Evolutionary conservation across 495 filamentous ascomycete species (phyloP).

Genomic region (Aspergillus steynii): DNA sequence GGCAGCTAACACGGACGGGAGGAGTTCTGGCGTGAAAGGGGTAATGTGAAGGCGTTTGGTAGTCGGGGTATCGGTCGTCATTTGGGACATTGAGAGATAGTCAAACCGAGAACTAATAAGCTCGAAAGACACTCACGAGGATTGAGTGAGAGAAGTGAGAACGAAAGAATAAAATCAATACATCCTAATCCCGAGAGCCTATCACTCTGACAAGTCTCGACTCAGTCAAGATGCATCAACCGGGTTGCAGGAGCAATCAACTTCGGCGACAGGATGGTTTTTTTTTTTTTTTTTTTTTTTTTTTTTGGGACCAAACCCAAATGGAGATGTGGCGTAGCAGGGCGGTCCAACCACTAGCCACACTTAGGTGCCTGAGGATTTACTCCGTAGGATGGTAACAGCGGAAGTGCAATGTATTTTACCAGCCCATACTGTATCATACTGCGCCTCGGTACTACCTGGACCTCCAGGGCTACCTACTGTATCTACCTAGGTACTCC

Average conservation of each 20-base stretch:
- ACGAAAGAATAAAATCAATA: background rate
- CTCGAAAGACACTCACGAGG: background rate
- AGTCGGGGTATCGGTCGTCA: slow-evolving; percentile 30
- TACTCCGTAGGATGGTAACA: too few species aligned
- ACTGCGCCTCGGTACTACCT: too few species aligned
- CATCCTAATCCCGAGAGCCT: background rate
- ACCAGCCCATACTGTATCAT: background rate
- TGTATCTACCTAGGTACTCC: too few species aligned
- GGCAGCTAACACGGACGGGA: slow-evolving; percentile 66
- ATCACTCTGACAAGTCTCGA: background rate
- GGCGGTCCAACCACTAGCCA: background rate
- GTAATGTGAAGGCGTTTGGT: slow-evolving; percentile 78
- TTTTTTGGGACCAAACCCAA: slow-evolving; percentile 6
- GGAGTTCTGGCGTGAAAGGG: slow-evolving; percentile 72
- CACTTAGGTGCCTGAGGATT: background rate
- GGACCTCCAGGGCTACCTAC: too few species aligned
- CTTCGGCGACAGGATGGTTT: background rate
- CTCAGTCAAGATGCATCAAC: background rate
- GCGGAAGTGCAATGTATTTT: background rate
- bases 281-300: slow-evolving; percentile 22
- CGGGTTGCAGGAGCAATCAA: background rate
- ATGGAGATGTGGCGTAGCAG: slow-evolving; percentile 21
- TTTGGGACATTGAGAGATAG: slow-evolving; percentile 12
- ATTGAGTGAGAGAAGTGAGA: background rate
- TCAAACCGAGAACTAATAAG: background rate